Evolutionary conservation across 1,139 yeast genomes (phyloP), one percentile per base, ranked within the genome.

Genomic region (Wickerhamomyces sp.): DNA sequence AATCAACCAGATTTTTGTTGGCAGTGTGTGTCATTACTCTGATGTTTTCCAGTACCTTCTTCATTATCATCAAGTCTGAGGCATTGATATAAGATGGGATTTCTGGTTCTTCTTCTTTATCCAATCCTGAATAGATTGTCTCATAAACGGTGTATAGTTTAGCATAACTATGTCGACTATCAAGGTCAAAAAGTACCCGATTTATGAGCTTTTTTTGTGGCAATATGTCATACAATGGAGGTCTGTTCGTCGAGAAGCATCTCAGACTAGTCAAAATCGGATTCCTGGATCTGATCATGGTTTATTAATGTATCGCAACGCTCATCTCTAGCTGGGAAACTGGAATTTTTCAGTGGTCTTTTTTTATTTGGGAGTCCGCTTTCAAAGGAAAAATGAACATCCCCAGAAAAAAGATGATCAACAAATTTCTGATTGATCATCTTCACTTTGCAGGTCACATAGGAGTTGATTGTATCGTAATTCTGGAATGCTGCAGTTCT

Each of bases 31-130:
- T 79, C 43, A 78, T 72, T 23, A 69, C 69, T 40, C 96, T 65
- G 41, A 85, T 71, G 35, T 77, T 78, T 39, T 80, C 81, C 34
- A 91, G 66, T 0, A 86, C 81, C 35, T 76, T 72, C 60, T 85
- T 87, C 67, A 88, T 78, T 3, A 75, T 62, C 79, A 89, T 78
- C 44, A 90, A 64, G 52, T 87, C 93, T 1, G 67, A 61, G 0
- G 84, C 75, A 9, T 61, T 65, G 18, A 81, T 72, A 42, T 70
- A 73, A 0, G 53, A 50, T 1, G 86, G 84, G 6, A 77, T 56
- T 30, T 68, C 13, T 48, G 50, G 39, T 53, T 61, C 41, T 65
- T 79, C 51, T 6, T 44, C 48, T 0, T 58, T 52, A 43, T 72
- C 76, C 35, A 79, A 52, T 29, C 69, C 61, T 27, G 67, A 60